A percentile compares a stretch with the other conserved stretches of the same genome.
Evolutionary conservation across 495 filamentous ascomycete genomes (phyloP).

Genomic region (Penicillium subrubescens): DNA sequence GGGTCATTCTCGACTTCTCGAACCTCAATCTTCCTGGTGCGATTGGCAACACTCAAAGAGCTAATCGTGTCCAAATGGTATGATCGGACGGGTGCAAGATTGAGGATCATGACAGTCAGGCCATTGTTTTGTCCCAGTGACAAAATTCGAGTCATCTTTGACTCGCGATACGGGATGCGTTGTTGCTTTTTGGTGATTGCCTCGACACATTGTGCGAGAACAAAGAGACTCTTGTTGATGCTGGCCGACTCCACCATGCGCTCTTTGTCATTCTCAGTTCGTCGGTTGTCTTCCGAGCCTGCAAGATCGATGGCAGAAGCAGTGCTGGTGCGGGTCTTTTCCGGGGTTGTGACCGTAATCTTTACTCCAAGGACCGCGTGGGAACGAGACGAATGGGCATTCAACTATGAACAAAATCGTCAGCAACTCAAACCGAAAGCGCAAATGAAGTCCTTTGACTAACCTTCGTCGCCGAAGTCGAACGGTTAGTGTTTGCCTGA

Average conservation of each 20-base stretch:
- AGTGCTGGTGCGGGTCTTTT: conserved; percentile 73
- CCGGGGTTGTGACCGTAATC: conserved; percentile 71
- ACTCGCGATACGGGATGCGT: conserved; percentile 90
- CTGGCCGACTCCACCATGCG: conserved; percentile 93
- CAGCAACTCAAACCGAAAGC: conserved; percentile 9
- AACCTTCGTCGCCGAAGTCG: conserved; percentile 88
- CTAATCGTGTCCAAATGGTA: conserved; percentile 94
- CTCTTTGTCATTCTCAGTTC: conserved; percentile 94
- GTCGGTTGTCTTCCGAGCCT: conserved; percentile 91
- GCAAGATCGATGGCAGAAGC: conserved; percentile 96
- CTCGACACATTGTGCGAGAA: conserved; percentile 93
- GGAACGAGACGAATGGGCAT: conserved; percentile 89
- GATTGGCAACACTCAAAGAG: conserved; percentile 91
- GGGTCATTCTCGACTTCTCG: conserved; percentile 93
- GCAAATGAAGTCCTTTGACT: not conserved
- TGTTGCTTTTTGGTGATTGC: conserved; percentile 80
- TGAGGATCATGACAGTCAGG: conserved; percentile 94
- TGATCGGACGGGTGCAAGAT: conserved; percentile 79
- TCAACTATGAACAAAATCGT: conserved; percentile 55
- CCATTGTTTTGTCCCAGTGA: conserved; percentile 95
- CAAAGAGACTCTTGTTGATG: conserved; percentile 97
- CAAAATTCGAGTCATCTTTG: conserved; percentile 95
- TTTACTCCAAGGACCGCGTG: conserved; percentile 94
- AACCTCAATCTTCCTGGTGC: conserved; percentile 95
- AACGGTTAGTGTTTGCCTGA: conserved; percentile 89